Conservation (phyloP, 129 eudicot genomes). For the Pseudognaphalium luteoalbum region DNA sequence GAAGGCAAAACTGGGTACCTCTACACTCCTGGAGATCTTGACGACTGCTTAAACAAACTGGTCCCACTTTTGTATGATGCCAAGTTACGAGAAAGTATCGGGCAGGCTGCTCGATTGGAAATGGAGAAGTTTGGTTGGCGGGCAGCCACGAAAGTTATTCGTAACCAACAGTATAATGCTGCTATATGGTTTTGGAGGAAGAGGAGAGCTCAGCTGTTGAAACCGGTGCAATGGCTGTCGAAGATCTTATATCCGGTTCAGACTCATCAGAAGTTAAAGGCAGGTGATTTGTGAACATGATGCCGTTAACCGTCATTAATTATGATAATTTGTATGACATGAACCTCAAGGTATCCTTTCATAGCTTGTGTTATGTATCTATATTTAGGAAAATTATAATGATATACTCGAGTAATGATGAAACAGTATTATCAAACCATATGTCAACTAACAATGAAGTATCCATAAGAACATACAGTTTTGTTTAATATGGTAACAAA, state of each 20-base stretch:
- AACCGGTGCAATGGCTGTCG: conserved; percentile 74
- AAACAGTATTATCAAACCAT: no score
- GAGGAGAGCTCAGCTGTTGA: conserved; percentile 59
- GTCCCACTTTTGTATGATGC: conserved; percentile 56
- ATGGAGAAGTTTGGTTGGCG: conserved; percentile 98
- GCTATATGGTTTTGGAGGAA: conserved; percentile 98
- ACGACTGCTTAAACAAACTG: conserved; percentile 81
- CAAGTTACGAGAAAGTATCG: conserved; percentile 64
- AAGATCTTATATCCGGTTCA: conserved; percentile 33
- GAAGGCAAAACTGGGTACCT: conserved; percentile 86
- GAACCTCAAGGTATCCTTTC: neutral
- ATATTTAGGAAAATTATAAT: conserved; percentile 5
- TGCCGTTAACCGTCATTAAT: neutral
- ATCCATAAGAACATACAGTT: neutral
- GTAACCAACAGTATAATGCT: conserved; percentile 81
- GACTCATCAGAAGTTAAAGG: conserved; percentile 36
- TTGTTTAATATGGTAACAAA: conserved; percentile 6
- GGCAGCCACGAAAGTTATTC: conserved; percentile 79
- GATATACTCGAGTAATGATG: no score
- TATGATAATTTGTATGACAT: conserved; percentile 16
- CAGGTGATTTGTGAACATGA: conserved; percentile 41
- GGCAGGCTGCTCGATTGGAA: conserved; percentile 86
- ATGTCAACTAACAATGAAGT: neutral
- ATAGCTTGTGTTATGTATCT: conserved; percentile 21
- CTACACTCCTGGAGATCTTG: conserved; percentile 81